These are phyloP conservation scores for Collybiopsis confluens DNA, from an alignment of 768 basidiomycete species.

Conservation along the genomic window DNA sequence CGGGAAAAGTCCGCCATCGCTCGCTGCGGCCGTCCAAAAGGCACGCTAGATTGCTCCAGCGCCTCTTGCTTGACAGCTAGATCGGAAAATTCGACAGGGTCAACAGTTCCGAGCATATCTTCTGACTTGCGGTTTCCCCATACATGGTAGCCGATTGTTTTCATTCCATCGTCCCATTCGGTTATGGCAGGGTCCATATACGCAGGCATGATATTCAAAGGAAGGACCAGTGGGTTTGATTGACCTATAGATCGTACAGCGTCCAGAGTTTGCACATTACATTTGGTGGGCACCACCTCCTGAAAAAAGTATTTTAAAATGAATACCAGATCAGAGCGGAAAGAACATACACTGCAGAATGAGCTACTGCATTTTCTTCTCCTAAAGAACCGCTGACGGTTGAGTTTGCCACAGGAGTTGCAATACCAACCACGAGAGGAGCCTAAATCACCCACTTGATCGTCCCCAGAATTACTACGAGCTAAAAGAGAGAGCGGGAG, in stretches of 20 bases:
- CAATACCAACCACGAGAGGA: conserved; percentile 44
- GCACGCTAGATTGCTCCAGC: neutral
- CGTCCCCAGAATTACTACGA: neutral
- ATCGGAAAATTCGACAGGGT: neutral
- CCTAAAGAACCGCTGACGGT: conserved; percentile 40
- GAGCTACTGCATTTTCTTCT: conserved; percentile 41
- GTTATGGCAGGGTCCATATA: conserved; percentile 7
- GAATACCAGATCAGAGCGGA: neutral
- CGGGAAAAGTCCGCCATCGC: neutral
- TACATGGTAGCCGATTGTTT: conserved; percentile 19
- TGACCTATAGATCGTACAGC: neutral
- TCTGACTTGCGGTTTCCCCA: conserved; percentile 9
- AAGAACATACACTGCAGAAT: conserved; percentile 31
- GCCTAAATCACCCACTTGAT: conserved; percentile 1
- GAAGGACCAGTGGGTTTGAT: neutral
- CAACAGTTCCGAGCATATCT: neutral
- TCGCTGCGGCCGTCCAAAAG: neutral
- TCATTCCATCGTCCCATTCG: conserved; percentile 27
- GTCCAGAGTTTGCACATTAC: neutral
- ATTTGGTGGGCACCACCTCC: neutral
- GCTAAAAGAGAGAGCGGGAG: neutral
- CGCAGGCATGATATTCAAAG: neutral
- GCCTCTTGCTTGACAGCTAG: neutral
- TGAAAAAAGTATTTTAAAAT: neutral
- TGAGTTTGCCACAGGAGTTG: conserved; percentile 41